These are phyloP conservation scores for Coprinopsis cinerea DNA, from an alignment of 768 basidiomycete genomes.

Conservation along the genomic window DNA sequence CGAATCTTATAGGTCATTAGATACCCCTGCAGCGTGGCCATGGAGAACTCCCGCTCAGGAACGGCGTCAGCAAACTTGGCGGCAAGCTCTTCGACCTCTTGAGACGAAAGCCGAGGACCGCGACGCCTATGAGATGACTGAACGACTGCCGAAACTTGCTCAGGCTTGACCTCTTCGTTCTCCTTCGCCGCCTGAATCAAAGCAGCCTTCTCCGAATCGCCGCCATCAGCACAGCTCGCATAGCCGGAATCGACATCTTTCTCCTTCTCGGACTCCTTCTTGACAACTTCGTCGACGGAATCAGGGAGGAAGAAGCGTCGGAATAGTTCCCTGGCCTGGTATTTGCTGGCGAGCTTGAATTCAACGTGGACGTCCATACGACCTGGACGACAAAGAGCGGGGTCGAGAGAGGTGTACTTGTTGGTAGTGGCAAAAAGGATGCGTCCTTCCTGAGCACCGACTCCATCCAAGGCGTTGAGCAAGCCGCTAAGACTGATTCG, in stretches of 20 bases:
- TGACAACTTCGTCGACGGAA: slow-evolving; percentile 19
- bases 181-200: slow-evolving; percentile 18
- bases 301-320: slow-evolving; percentile 59
- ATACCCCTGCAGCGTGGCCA: slow-evolving; percentile 51
- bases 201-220: slow-evolving; percentile 13
- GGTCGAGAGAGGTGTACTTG: slow-evolving; percentile 61
- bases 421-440: slow-evolving; percentile 66
- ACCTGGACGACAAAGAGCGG: slow-evolving; percentile 71
- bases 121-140: neutral
- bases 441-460: slow-evolving; percentile 54
- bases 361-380: slow-evolving; percentile 78
- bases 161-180: slow-evolving; percentile 13
- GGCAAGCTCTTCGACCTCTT: slow-evolving; percentile 43
- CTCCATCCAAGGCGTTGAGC: slow-evolving; percentile 54
- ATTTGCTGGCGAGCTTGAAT: slow-evolving; percentile 66
- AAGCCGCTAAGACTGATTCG: slow-evolving; percentile 46
- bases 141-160: neutral
- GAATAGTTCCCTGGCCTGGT: slow-evolving; percentile 63
- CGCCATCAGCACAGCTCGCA: slow-evolving; percentile 10
- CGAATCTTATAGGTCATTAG: slow-evolving; percentile 63
- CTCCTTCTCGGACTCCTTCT: slow-evolving; percentile 15
- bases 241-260: neutral
- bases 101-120: slow-evolving; percentile 31
- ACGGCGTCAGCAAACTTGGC: slow-evolving; percentile 48
- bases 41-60: slow-evolving; percentile 41